phyloP scores from a whole-genome alignment of 805 yeast genomes.

The Candida vartiovaarae region DNA sequence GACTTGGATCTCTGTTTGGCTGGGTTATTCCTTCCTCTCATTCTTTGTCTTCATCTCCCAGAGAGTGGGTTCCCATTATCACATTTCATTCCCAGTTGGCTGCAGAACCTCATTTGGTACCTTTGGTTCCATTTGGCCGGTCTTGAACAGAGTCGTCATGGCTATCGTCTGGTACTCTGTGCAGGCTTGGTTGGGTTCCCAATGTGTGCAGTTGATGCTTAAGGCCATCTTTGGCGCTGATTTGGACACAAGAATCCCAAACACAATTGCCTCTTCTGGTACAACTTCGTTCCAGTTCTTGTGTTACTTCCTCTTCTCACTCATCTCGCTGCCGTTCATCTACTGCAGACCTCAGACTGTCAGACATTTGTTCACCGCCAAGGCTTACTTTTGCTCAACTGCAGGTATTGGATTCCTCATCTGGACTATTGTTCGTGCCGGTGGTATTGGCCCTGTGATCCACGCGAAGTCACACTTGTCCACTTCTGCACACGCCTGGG shows the following conservation, averaged over 20 bases:
- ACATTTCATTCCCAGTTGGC: constrained; percentile 78
- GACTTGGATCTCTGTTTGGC: constrained; percentile 83
- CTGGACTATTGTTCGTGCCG: constrained; percentile 78
- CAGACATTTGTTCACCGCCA: constrained; percentile 77
- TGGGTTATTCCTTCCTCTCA: constrained; percentile 71
- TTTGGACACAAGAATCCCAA: constrained; percentile 53
- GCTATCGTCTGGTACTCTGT: constrained; percentile 85
- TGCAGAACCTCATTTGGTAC: constrained; percentile 81
- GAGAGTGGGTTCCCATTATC: constrained; percentile 74
- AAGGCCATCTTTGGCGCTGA: constrained; percentile 67
- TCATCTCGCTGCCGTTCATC: constrained; percentile 69
- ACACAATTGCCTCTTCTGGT: constrained; percentile 51
- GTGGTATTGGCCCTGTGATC: constrained; percentile 71
- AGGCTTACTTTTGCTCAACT: constrained; percentile 70
- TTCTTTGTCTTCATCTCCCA: constrained; percentile 64
- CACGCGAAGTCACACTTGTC: constrained; percentile 44
- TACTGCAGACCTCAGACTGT: constrained; percentile 78
- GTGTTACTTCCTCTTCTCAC: constrained; percentile 77
- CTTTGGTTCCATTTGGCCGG: constrained; percentile 84
- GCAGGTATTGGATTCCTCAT: constrained; percentile 79
- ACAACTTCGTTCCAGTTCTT: constrained; percentile 69
- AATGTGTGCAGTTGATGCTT: constrained; percentile 74
- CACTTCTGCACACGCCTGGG: constrained; percentile 73
- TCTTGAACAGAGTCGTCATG: constrained; percentile 82
- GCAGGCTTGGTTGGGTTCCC: constrained; percentile 79